Conservation (phyloP, 805 yeast species). For the Kregervanrija delftensis region DNA sequence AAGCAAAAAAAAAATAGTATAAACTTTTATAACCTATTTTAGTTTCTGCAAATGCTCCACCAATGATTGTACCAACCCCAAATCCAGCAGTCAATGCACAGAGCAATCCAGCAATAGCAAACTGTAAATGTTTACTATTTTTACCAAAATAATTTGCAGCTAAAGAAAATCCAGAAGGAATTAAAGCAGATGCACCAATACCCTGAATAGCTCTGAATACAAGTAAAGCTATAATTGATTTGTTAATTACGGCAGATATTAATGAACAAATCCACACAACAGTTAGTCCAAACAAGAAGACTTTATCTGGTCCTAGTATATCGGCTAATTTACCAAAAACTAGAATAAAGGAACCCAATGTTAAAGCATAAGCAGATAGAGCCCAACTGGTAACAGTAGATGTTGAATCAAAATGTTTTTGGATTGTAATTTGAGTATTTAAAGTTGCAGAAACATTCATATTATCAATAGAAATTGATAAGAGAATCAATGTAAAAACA, state of each 20-base stretch:
- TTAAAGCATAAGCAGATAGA: constrained; percentile 36
- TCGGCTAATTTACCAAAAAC: constrained; percentile 37
- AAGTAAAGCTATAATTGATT: constrained; percentile 29
- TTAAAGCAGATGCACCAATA: constrained; percentile 32
- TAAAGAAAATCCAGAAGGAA: constrained; percentile 27
- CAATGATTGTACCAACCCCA: constrained; percentile 35
- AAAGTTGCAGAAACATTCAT: constrained; percentile 21
- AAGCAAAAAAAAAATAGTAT: constrained; percentile 33
- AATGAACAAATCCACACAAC: constrained; percentile 21
- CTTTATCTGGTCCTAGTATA: constrained; percentile 31
- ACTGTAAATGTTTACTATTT: constrained; percentile 4
- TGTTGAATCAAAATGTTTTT: constrained; percentile 31
- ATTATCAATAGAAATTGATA: constrained; percentile 18
- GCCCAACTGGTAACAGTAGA: constrained; percentile 35
- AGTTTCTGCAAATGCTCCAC: constrained; percentile 37
- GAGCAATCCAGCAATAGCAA: constrained; percentile 12
- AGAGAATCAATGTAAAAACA: constrained; percentile 9
- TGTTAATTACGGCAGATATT: constrained; percentile 29
- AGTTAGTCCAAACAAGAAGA: constrained; percentile 20
- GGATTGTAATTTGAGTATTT: constrained; percentile 19
- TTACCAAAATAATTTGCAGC: constrained; percentile 20
- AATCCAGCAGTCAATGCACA: constrained; percentile 23
- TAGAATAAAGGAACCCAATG: constrained; percentile 38
- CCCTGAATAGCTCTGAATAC: constrained; percentile 42
- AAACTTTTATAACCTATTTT: constrained; percentile 33